Evolutionary conservation across 202 grass and related monocot genomes (phyloP), one percentile per base, ranked within the genome.

Genomic region (Brachypodium distachyon): DNA sequence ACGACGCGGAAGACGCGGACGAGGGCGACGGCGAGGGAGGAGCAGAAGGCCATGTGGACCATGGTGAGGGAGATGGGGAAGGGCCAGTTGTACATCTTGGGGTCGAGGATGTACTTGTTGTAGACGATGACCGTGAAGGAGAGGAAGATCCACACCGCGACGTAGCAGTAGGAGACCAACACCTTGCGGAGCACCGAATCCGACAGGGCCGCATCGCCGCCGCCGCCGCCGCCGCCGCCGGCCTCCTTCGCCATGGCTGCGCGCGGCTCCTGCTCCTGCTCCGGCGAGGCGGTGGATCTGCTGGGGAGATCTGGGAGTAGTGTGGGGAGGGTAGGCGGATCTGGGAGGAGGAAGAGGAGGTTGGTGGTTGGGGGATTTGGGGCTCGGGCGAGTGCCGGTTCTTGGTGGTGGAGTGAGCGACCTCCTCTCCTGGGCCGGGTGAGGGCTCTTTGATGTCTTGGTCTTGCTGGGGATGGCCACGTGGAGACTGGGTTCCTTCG

Each of bases 31-130:
- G 93, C 90, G 81, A 97, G 87, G 3, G 83, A 79, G 51, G 93
- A 93, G 88, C 90, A 97, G 85, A 97, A 97, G 69, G 80, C 77
- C 89, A 96, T 96, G 81, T 96, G 92, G 22, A 96, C 83, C 75
- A 96, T 90, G 87, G 93, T 96, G 81, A 96, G 78, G 14, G 89
- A 92, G 70, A 96, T 96, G 41, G 93, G 93, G 87, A 96, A 96
- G 41, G 89, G 93, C 93, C 89, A 96, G 68, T 87, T 92, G 82
- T 96, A 96, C 93, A 96, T 96, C 85, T 88, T 96, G 54, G 93
- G 89, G 67, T 96, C 93, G 23, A 92, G 87, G 87, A 96, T 92
- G 81, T 92, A 96, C 83, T 93, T 97, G 85, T 97, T 97, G 93
- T 91, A 97, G 87, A 97, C 85, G 74, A 97, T 97, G 33, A 97